These are phyloP conservation scores for Aspergillus bridgeri DNA, from an alignment of 495 filamentous ascomycete species.

Conservation along the genomic window DNA sequence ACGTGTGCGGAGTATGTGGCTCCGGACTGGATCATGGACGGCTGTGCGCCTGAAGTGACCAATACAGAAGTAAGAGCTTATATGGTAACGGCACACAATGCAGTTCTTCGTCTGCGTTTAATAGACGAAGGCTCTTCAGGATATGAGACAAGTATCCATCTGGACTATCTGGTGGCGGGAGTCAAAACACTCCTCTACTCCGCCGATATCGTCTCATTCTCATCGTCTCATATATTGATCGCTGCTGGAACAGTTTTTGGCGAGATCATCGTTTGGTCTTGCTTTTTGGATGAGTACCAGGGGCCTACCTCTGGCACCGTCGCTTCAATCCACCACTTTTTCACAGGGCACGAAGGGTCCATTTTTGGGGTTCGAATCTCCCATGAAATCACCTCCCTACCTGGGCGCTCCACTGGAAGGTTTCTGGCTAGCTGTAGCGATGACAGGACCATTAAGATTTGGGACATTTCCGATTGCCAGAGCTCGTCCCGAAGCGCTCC, in stretches of 20 bases:
- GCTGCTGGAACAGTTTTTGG: constrained; percentile 91
- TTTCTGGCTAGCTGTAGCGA: constrained; percentile 91
- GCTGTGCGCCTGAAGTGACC: constrained; percentile 35
- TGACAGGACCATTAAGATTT: constrained; percentile 84
- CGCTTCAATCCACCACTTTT: constrained; percentile 59
- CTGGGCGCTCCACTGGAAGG: constrained; percentile 39
- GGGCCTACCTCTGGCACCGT: constrained; percentile 13
- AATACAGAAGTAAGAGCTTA: constrained; percentile 22
- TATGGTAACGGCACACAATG: constrained; percentile 84
- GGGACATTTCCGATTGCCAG: constrained; percentile 67
- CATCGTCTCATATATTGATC: constrained; percentile 58
- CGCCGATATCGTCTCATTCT: constrained; percentile 64
- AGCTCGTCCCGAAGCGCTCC: constrained; percentile 26
- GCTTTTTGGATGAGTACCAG: constrained; percentile 30
- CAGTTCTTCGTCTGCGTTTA: constrained; percentile 49
- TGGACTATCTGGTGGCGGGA: constrained; percentile 54
- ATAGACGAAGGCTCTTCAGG: constrained; percentile 11
- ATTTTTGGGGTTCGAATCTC: constrained; percentile 87
- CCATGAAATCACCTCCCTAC: constrained; percentile 41
- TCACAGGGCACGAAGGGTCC: constrained; percentile 89
- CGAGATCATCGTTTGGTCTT: constrained; percentile 88
- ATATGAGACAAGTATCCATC: constrained; percentile 27
- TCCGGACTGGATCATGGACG: constrained; percentile 83
- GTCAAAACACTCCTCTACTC: constrained; percentile 87
- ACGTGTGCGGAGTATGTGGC: constrained; percentile 40